Base-by-base conservation (phyloP, 2,329 filamentous ascomycete species). In the Phaeosphaeriaceae sp. region DNA sequence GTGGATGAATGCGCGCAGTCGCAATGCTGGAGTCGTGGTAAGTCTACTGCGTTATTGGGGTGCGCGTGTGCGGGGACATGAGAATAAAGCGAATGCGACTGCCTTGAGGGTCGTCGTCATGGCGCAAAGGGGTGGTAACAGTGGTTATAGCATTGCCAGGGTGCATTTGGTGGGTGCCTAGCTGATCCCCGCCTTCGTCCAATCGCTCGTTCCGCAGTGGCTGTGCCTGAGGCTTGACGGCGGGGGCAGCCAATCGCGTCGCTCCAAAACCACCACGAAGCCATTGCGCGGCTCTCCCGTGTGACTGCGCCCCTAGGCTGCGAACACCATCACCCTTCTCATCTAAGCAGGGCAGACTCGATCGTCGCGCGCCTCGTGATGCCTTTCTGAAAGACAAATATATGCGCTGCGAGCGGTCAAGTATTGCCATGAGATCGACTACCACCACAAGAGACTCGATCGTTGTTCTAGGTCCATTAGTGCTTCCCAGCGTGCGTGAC, bases 161-260 rank as follows among this genome's bases (percentile, higher is more conserved):
- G 67, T 69, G 65, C 70, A 70, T 67, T 71, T 69, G 57, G 61
- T 69, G 64, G 68, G 55, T 76, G 73, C 73, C 73, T 73, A 61
- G 55, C 45, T 64, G 63, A 46, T 60, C 56, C 57, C 57, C 62
- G 22, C 50, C 52, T 21, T 25, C 45, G 45, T 17, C 62, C 58
- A 59, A 56, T 57, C 58, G 47, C 62, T 41, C 51, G 33, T 51
- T 47, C 49, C 57, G 52, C 52, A 36, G 51, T 53, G 51, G 51
- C 51, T 42, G 51, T 53, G 50, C 25, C 50, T 47, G 50, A 33
- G 50, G 50, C 50, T 53, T 44, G 42, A 27, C 24, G 9, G 3
- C 11, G 24, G 24, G 24, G 17, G 13, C 22, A 21, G 11, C 52
- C 52, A 54, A 54, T 54, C 47, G 22, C 25, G 40, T 17, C 27